These are phyloP conservation scores for Przewalskia tangutica DNA, from an alignment of 257 asterid genomes.

Conservation along the genomic window DNA sequence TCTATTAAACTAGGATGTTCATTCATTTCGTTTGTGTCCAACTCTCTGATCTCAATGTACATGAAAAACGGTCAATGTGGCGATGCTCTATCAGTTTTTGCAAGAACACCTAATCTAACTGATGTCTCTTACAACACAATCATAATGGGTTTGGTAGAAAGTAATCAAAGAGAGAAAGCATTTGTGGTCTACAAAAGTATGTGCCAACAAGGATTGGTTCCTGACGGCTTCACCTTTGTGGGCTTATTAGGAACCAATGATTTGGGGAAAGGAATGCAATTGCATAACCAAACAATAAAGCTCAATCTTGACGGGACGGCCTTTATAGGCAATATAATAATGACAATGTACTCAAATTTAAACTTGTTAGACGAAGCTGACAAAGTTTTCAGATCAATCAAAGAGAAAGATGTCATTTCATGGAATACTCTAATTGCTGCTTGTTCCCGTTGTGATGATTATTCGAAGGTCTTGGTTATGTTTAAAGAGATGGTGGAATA, in stretches of 20 bases:
- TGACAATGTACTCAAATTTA: slow-evolving; percentile 43
- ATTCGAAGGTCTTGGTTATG: slow-evolving; percentile 30
- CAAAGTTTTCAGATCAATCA: slow-evolving; percentile 37
- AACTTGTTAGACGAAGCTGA: slow-evolving; percentile 34
- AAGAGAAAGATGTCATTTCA: slow-evolving; percentile 42
- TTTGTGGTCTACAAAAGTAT: slow-evolving; percentile 41
- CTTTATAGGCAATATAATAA: slow-evolving; percentile 47
- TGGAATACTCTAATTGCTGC: slow-evolving; percentile 63
- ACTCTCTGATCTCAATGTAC: slow-evolving; percentile 58
- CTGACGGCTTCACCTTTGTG: slow-evolving; percentile 64
- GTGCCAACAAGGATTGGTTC: slow-evolving; percentile 38
- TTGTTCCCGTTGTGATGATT: slow-evolving; percentile 40
- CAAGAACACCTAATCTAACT: slow-evolving; percentile 10
- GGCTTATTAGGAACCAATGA: slow-evolving; percentile 43
- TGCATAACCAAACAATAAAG: slow-evolving; percentile 57
- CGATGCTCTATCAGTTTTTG: slow-evolving; percentile 45
- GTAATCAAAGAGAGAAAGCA: slow-evolving; percentile 35
- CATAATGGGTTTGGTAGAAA: slow-evolving; percentile 57
- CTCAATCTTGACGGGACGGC: slow-evolving; percentile 36
- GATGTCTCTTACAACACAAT: slow-evolving; percentile 48
- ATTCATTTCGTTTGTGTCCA: slow-evolving; percentile 41
- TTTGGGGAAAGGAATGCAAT: slow-evolving; percentile 31
- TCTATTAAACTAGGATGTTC: slow-evolving; percentile 38
- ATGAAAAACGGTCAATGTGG: slow-evolving; percentile 48
- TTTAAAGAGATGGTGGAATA: slow-evolving; percentile 47